These are phyloP conservation scores for Penstemon eatonii DNA, from an alignment of 257 asterid species.

Conservation along the genomic window DNA sequence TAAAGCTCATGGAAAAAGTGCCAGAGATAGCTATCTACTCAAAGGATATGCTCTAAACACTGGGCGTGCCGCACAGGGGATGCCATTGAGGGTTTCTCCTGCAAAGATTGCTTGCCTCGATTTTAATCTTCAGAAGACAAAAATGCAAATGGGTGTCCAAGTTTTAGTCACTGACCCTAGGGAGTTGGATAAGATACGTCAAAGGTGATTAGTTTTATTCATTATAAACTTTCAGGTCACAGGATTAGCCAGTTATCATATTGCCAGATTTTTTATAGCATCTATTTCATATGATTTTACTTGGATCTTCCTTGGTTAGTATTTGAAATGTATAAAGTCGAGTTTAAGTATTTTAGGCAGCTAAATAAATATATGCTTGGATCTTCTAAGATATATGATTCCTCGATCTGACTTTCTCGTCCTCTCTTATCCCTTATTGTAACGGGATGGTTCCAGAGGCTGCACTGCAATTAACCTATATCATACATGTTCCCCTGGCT, in stretches of 20 bases:
- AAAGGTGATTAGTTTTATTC: constrained; percentile 52
- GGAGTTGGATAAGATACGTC: constrained; percentile 94
- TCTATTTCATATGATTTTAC: neutral
- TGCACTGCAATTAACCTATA: neutral
- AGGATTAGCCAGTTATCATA: neutral
- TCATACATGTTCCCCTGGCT: neutral
- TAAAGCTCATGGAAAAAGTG: constrained; percentile 94
- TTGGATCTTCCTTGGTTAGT: constrained; percentile 14
- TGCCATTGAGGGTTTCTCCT: constrained; percentile 83
- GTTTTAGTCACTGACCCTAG: constrained; percentile 88
- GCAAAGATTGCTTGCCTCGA: constrained; percentile 93
- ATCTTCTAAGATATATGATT: constrained; percentile 1
- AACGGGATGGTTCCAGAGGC: constrained; percentile 9
- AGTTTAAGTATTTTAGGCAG: neutral
- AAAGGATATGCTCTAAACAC: constrained; percentile 92
- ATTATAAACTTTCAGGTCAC: neutral
- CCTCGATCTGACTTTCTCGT: constrained; percentile 5
- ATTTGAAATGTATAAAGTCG: neutral
- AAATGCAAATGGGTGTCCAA: constrained; percentile 98
- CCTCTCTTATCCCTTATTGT: neutral
- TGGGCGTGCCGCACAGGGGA: constrained; percentile 94
- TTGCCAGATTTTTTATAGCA: neutral
- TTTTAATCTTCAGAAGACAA: constrained; percentile 87
- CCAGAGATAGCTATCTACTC: constrained; percentile 77
- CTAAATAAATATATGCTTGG: neutral